These are phyloP conservation scores for Ramicandelaber brevisporus DNA, from an alignment of 192 early-diverging fungal species.

Conservation along the genomic window DNA sequence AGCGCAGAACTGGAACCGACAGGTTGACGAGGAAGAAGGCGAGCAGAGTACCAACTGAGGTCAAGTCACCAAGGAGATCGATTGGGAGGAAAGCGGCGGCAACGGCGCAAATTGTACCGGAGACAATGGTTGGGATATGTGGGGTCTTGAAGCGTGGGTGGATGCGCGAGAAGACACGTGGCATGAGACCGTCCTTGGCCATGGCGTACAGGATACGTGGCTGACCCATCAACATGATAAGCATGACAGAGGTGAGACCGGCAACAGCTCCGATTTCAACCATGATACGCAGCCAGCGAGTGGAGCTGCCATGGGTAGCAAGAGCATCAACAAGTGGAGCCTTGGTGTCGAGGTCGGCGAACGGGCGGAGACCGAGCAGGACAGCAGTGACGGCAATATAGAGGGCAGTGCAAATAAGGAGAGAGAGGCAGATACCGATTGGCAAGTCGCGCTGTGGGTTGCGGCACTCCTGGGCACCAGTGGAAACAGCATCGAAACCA, in stretches of 20 bases:
- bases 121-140: conserved; percentile 34
- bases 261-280: conserved; percentile 49
- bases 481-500: conserved; percentile 74
- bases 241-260: conserved; percentile 60
- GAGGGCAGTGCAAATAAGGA: conserved; percentile 48
- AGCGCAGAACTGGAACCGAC: conserved; percentile 47
- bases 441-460: conserved; percentile 60
- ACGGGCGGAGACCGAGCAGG: conserved; percentile 44
- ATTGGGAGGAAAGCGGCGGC: conserved; percentile 51
- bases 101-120: conserved; percentile 37
- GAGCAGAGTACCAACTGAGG: conserved; percentile 60
- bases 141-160: conserved; percentile 53
- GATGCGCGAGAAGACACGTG: conserved; percentile 34
- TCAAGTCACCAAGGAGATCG: conserved; percentile 59
- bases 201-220: conserved; percentile 72
- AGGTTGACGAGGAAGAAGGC: conserved; percentile 66
- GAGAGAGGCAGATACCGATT: conserved; percentile 56
- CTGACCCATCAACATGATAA: conserved; percentile 50
- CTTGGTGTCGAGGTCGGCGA: conserved; percentile 14
- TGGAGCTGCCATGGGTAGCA: conserved; percentile 11
- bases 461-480: conserved; percentile 56
- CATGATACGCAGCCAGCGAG: conserved; percentile 44
- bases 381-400: conserved; percentile 49
- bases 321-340: conserved; percentile 26
- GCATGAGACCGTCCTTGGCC: conserved; percentile 72